Evolutionary conservation across 768 basidiomycete genomes (phyloP).

Genomic region (Tylopilus sp.): DNA sequence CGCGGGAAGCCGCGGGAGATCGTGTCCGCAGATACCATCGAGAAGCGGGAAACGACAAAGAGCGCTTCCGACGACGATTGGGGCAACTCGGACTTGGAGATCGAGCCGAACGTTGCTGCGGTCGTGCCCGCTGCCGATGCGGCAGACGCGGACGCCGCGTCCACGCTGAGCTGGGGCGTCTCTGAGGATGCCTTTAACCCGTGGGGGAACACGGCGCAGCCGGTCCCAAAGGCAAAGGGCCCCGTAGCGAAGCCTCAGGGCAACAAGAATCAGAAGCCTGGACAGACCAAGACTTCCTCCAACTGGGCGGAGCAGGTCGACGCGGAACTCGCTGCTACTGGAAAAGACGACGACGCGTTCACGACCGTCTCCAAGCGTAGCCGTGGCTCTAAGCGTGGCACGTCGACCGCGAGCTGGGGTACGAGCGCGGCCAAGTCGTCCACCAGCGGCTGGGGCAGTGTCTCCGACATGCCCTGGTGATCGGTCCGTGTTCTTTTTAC

Average conservation of each 20-base stretch:
- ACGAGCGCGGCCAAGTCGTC: constrained; percentile 14
- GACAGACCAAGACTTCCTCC: background rate
- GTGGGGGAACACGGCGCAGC: constrained; percentile 10
- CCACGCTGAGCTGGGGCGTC: constrained; percentile 21
- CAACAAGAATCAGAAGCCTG: constrained; percentile 7
- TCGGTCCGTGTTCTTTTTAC: background rate
- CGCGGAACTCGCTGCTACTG: constrained; percentile 2
- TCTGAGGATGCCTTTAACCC: constrained; percentile 22
- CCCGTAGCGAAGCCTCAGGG: background rate
- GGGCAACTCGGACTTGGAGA: constrained; percentile 20
- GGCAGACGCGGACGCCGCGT: constrained; percentile 8
- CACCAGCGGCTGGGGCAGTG: constrained; percentile 26
- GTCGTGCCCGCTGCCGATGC: background rate
- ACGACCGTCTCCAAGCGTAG: constrained; percentile 11
- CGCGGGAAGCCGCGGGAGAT: constrained; percentile 27
- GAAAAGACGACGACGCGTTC: background rate
- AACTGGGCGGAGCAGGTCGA: constrained; percentile 32
- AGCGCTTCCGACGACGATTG: constrained; percentile 12
- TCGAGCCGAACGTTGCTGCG: constrained; percentile 4
- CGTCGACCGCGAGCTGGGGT: constrained; percentile 10
- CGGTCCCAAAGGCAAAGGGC: constrained; percentile 7
- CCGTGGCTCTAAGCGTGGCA: constrained; percentile 10
- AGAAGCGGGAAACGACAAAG: constrained; percentile 20
- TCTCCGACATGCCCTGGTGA: constrained; percentile 24
- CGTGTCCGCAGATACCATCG: constrained; percentile 23